Conservation (phyloP, 495 filamentous ascomycete species). For the Geoglossum glabrum region DNA sequence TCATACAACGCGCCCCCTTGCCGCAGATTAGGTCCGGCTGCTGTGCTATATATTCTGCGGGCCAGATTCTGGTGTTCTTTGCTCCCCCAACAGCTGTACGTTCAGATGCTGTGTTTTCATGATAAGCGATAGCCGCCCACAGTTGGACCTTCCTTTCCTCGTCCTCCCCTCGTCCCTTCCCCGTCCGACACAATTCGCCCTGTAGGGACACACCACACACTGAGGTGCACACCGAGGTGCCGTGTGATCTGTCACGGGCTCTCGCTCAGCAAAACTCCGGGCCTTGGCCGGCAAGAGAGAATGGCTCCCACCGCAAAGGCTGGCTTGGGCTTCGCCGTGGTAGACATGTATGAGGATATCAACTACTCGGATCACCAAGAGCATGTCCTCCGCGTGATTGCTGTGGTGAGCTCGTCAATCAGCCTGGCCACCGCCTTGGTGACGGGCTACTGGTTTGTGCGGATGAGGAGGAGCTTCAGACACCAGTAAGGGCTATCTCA, state of each 20-base stretch:
- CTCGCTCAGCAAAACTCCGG: background rate
- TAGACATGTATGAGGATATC: background rate
- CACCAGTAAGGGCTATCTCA: conserved; percentile 33
- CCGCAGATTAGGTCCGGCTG: too few relatives aligned
- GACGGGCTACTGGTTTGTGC: conserved; percentile 50
- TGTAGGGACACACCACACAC: too few relatives aligned
- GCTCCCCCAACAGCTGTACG: too few relatives aligned
- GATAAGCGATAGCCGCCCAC: background rate
- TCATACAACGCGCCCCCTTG: too few relatives aligned
- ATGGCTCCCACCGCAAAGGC: background rate
- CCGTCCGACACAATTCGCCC: background rate
- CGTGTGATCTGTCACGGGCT: too few relatives aligned
- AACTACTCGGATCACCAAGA: background rate
- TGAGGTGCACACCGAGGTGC: too few relatives aligned
- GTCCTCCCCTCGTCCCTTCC: background rate
- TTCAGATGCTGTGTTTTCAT: background rate
- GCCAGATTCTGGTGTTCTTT: too few relatives aligned
- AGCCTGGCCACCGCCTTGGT: conserved; percentile 30
- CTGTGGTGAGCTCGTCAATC: conserved; percentile 22
- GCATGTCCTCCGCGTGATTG: conserved; percentile 11
- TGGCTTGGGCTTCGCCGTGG: background rate
- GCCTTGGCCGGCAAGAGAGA: background rate
- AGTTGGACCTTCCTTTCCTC: background rate
- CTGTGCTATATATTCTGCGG: too few relatives aligned
- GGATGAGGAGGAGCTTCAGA: conserved; percentile 53